Evolutionary conservation across 495 filamentous ascomycete species (phyloP), one percentile per base, ranked within the genome.

Genomic region (Penicillium paxilli): DNA sequence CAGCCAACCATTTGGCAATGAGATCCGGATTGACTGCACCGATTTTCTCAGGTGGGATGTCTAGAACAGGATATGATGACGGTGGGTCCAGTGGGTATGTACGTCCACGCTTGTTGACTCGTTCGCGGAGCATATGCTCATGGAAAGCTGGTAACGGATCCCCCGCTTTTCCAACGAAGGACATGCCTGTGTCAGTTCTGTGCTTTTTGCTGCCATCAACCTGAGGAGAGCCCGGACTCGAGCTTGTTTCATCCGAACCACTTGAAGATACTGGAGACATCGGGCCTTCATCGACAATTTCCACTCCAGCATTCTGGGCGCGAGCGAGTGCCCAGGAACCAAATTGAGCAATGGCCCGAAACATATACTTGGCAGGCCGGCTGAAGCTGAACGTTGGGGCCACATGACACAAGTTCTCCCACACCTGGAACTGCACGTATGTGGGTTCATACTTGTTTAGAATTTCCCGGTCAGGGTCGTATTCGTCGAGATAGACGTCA

Each of bases 341-440:
- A 65, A 98, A 96, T 51, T 96, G 92, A 1, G 93, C 89, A 21
- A 97, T 85, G 7, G 87, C 86, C 20, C 91, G 82, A 65, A 88
- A 96, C 91, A 97, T 96, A 64, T 88, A 89, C 62, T 96, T 98
- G 9, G 93, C 93, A 1, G 93, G 93, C n/a, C 84, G 77, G 0
- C 93, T 96, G 63, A 93, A 98, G 66, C 89, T 93, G 11, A 98
- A 75, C 1, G 91, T 95, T 5, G 91, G 89, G 2, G 87, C 89
- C 11, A 96, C 93, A 65, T 98, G 93, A 48, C 93, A 98, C 16
- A 96, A 73, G 63, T 96, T 85, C 25, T 97, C 93, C 90, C 93
- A 97, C 6, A 98, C 87, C 68, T 98, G 93, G n/a, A 98, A 76
- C 66, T 96, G 91, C 8, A 98, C 93, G 63, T 96, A 85, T 0